Evolutionary conservation across 1,284 basidiomycete species (phyloP), one percentile per base, ranked within the genome.

Genomic region (Malassezia pachydermatis): DNA sequence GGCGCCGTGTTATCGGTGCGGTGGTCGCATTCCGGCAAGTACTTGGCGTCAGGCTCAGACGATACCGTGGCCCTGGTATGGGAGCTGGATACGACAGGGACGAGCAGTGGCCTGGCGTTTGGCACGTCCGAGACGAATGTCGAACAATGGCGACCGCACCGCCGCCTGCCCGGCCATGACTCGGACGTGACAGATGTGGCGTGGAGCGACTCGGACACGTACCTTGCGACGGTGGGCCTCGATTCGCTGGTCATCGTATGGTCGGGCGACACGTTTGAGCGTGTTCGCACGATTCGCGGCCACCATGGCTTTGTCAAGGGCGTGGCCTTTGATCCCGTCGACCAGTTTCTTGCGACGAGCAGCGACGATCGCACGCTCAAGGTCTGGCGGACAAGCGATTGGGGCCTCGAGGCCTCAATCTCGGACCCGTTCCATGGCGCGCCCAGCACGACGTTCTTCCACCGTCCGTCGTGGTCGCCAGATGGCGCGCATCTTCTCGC

Each of bases 261-360:
- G 89, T 60, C 59, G 20, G 67, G 65, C 35, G 29, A 54, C 50
- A 58, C 44, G 14, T 71, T 71, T 30, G 67, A 68, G n/a, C 35
- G 57, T 13, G 71, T 96, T 39, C 77, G 79, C 38, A 86, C 84
- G 65, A 79, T 99, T 27, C 84, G 87, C 51, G 81, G 82, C 45
- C 94, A 98, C 70, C 82, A 87, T 64, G 90, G 90, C 5, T 96
- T 96, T 71, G 89, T 99, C 60, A 98, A 99, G 73, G 94, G 94
- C 45, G 87, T 99, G 41, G 89, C 87, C 63, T 99, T 90, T 81
- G 94, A 99, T 73, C 92, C 94, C 1, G 86, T 92, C 4, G 92
- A 92, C 38, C 85, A 95, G 73, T 96, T 83, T 68, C 80, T 99
- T 44, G 63, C 62, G 11, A 66, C 55, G 0, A 82, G 90, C 73